Conservation (phyloP, 2,329 filamentous ascomycete genomes). For the Paramyrothecium sp. region DNA sequence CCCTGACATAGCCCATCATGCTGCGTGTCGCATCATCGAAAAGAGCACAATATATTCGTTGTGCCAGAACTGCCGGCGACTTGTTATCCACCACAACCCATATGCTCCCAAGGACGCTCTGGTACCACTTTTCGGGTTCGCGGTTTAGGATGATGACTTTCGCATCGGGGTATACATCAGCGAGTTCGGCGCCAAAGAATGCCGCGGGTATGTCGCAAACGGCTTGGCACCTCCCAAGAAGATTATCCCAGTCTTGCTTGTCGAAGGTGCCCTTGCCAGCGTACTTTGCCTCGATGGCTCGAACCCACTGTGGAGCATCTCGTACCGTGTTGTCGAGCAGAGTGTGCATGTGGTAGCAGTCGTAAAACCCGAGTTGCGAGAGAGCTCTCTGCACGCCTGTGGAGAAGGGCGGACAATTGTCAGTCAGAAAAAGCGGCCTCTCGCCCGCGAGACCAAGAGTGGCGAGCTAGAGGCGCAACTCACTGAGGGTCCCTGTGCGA, state of each 20-base stretch:
- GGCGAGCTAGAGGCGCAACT: slow-evolving; percentile 7
- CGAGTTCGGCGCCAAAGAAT: slow-evolving; percentile 42
- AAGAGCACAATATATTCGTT: slow-evolving; percentile 24
- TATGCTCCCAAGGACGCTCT: slow-evolving; percentile 22
- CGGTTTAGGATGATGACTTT: slow-evolving; percentile 38
- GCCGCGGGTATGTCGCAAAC: slow-evolving; percentile 56
- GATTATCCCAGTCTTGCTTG: slow-evolving; percentile 42
- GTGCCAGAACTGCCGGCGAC: slow-evolving; percentile 18
- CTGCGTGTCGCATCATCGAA: slow-evolving; percentile 21
- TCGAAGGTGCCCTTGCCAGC: slow-evolving; percentile 25
- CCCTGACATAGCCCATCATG: slow-evolving; percentile 23
- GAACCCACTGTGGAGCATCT: slow-evolving; percentile 26
- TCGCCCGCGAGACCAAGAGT: neutral
- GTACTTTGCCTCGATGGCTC: slow-evolving; percentile 30
- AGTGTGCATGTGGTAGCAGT: slow-evolving; percentile 34
- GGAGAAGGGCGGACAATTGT: neutral
- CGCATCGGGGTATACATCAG: slow-evolving; percentile 29
- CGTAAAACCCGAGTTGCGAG: slow-evolving; percentile 31
- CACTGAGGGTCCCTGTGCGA: slow-evolving; percentile 37
- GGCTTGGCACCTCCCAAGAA: slow-evolving; percentile 46
- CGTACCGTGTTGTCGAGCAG: slow-evolving; percentile 20
- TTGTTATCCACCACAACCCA: slow-evolving; percentile 25
- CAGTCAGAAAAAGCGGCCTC: neutral
- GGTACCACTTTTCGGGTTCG: slow-evolving; percentile 34
- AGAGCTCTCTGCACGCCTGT: slow-evolving; percentile 32